phyloP scores from a whole-genome alignment of 2,329 filamentous ascomycete genomes.

The Davidsoniella australis region DNA sequence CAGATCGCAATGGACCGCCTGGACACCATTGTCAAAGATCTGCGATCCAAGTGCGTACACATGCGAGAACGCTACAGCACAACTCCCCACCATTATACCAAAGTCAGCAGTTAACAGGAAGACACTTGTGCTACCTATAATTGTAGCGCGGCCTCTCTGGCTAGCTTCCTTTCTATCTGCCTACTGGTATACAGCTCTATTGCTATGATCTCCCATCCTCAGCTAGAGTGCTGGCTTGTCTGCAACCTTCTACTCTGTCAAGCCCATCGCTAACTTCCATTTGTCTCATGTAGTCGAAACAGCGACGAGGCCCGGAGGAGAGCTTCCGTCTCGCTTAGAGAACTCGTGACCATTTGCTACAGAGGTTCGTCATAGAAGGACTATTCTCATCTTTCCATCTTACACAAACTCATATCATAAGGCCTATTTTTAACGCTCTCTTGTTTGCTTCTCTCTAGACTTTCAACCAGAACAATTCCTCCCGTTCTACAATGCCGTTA shows the following conservation, averaged over 20 bases:
- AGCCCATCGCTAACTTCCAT: too few species aligned
- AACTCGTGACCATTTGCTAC: constrained; percentile 37
- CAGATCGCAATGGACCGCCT: constrained; percentile 38
- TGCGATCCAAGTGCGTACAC: constrained; percentile 33
- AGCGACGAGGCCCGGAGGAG: constrained; percentile 34
- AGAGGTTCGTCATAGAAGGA: constrained; percentile 26
- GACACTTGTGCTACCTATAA: too few species aligned
- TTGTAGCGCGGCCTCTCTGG: too few species aligned
- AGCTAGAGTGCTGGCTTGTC: neutral
- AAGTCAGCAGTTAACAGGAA: too few species aligned
- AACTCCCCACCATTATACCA: neutral
- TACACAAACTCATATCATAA: neutral
- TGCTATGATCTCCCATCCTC: too few species aligned
- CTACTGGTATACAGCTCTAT: too few species aligned
- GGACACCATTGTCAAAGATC: constrained; percentile 35
- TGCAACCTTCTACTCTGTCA: constrained; percentile 1
- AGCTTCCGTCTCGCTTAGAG: constrained; percentile 35
- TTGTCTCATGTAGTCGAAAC: constrained; percentile 7
- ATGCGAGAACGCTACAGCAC: neutral
- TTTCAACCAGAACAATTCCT: constrained; percentile 64
- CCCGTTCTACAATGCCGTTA: constrained; percentile 37
- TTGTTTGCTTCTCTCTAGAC: constrained; percentile 33
- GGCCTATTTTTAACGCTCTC: neutral
- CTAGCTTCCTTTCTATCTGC: too few species aligned
- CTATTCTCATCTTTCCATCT: neutral